These are phyloP conservation scores for Chytriomyces hyalinus DNA, from an alignment of 192 early-diverging fungal genomes.

Conservation along the genomic window DNA sequence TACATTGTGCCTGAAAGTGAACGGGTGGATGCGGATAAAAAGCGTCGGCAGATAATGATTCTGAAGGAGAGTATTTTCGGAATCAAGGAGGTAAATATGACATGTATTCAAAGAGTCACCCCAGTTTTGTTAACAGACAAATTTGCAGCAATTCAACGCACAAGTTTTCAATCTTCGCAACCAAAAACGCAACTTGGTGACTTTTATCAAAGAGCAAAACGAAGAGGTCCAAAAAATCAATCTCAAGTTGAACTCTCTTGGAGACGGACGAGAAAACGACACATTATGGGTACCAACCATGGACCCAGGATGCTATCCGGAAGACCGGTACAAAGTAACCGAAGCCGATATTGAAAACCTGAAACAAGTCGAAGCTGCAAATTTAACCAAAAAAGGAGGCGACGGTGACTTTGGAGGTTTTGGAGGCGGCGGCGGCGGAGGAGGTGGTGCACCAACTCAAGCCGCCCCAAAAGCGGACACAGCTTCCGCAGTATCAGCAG, in stretches of 20 bases:
- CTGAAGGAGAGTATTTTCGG: conserved; percentile 60
- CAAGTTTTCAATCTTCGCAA: conserved; percentile 47
- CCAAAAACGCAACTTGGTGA: conserved; percentile 42
- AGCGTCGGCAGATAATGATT: conserved; percentile 60
- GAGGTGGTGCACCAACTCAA: not conserved
- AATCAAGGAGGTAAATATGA: conserved; percentile 57
- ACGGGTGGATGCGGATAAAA: conserved; percentile 69
- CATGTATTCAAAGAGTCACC: not conserved
- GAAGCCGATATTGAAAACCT: conserved; percentile 53
- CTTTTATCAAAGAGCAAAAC: conserved; percentile 44
- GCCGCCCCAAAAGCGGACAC: not conserved
- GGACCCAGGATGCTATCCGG: conserved; percentile 56
- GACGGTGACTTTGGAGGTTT: conserved; percentile 53
- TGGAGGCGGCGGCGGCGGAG: conserved; percentile 33
- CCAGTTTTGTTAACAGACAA: too few species aligned
- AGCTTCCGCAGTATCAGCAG: not conserved
- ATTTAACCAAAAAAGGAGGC: conserved; percentile 27
- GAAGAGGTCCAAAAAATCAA: conserved; percentile 44
- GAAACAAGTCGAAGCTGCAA: conserved; percentile 44
- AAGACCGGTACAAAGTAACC: conserved; percentile 54
- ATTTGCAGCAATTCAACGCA: conserved; percentile 54
- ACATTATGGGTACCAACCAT: conserved; percentile 41
- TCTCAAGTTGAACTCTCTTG: conserved; percentile 42
- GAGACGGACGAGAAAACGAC: conserved; percentile 30
- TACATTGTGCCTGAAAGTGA: conserved; percentile 74